Conservation (phyloP, 176 grass and related monocot species). For the Phoenix dactylifera region DNA sequence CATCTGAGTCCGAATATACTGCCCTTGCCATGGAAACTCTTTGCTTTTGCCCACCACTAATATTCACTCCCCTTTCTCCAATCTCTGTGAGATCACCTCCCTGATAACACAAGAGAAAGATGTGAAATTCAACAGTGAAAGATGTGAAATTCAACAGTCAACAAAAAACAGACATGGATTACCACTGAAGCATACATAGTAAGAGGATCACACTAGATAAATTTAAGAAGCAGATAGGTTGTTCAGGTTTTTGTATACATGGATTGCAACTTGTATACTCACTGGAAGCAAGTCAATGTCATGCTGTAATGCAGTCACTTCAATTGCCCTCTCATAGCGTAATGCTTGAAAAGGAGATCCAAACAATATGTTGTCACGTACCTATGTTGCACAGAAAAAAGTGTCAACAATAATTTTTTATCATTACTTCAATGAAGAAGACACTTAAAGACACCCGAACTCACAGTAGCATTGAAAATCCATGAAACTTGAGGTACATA, state of each 20-base stretch:
- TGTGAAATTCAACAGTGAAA: too few relatives aligned
- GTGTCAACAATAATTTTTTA: neutral
- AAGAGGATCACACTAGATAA: too few relatives aligned
- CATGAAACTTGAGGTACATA: constrained; percentile 99
- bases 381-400: constrained; percentile 33
- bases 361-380: constrained; percentile 96
- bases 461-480: constrained; percentile 99
- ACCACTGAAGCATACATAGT: too few relatives aligned
- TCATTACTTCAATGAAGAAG: neutral
- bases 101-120: constrained; percentile 26
- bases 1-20: constrained; percentile 94
- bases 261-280: constrained; percentile 20
- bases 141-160: too few relatives aligned
- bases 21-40: constrained; percentile 99
- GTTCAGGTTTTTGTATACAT: too few relatives aligned
- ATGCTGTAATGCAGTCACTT: constrained; percentile 70
- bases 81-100: constrained; percentile 98
- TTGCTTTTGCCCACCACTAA: constrained; percentile 96
- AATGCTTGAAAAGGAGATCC: constrained; percentile 71
- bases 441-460: constrained; percentile 14
- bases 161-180: too few relatives aligned
- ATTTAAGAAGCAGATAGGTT: too few relatives aligned
- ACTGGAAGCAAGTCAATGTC: constrained; percentile 87
- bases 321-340: constrained; percentile 58
- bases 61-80: constrained; percentile 99